Conservation (phyloP, 192 early-diverging fungal species). For the Coemansia sp. region DNA sequence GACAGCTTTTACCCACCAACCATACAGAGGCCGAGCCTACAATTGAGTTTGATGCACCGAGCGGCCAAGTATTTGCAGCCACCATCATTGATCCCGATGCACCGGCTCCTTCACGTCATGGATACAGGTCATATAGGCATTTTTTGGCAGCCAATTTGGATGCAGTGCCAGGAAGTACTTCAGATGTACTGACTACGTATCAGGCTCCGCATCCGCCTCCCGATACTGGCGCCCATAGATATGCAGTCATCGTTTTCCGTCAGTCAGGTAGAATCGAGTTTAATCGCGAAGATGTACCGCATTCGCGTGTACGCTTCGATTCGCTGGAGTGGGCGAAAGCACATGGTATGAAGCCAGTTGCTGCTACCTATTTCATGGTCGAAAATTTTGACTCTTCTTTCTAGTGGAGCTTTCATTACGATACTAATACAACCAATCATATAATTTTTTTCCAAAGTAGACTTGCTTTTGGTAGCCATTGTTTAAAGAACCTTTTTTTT, state of each 20-base stretch:
- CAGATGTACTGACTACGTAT: constrained; percentile 19
- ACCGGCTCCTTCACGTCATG: constrained; percentile 22
- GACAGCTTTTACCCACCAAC: constrained; percentile 30
- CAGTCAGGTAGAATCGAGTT: constrained; percentile 19
- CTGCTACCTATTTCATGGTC: constrained; percentile 33
- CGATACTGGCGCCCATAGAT: constrained; percentile 28
- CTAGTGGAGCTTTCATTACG: neutral
- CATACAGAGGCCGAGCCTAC: constrained; percentile 21
- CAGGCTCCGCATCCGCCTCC: constrained; percentile 18
- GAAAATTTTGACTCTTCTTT: constrained; percentile 17
- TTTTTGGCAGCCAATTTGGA: constrained; percentile 34
- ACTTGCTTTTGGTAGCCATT: no score
- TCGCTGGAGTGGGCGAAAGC: constrained; percentile 20
- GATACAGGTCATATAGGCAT: constrained; percentile 35
- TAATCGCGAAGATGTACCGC: constrained; percentile 9
- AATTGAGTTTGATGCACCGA: constrained; percentile 32
- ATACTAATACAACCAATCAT: no score
- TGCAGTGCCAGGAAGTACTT: neutral
- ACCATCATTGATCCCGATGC: constrained; percentile 42
- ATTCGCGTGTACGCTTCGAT: constrained; percentile 35
- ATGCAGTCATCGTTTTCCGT: constrained; percentile 26
- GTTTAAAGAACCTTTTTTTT: no score
- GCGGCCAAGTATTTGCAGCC: constrained; percentile 19
- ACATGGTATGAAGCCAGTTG: constrained; percentile 32
- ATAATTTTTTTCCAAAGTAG: constrained; percentile 9